Evolutionary conservation across 805 yeast species (phyloP).

Genomic region (Kuraishia cidri): DNA sequence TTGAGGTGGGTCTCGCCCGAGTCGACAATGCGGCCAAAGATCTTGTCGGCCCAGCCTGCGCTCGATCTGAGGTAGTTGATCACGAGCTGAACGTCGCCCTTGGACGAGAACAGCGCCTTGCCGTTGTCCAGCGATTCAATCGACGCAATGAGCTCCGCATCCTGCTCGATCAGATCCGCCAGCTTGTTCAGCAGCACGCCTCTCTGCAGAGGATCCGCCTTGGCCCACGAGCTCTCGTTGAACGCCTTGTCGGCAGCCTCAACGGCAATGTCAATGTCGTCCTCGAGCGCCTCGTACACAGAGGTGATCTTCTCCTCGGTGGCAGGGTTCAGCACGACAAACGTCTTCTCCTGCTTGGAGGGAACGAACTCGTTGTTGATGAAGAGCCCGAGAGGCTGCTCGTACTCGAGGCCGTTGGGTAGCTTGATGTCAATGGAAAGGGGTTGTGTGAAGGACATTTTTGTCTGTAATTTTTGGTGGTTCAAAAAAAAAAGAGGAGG

Average conservation of each 20-base stretch:
- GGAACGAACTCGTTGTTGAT: constrained; percentile 55
- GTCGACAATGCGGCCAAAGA: constrained; percentile 67
- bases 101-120: constrained; percentile 63
- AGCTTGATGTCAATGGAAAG: constrained; percentile 28
- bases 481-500: background rate
- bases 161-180: constrained; percentile 68
- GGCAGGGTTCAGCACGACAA: constrained; percentile 57
- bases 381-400: constrained; percentile 47
- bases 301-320: constrained; percentile 63
- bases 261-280: constrained; percentile 80
- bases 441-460: constrained; percentile 1
- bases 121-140: constrained; percentile 90
- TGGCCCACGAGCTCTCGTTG: constrained; percentile 55
- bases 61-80: constrained; percentile 69
- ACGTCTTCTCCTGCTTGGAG: constrained; percentile 48
- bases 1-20: constrained; percentile 68
- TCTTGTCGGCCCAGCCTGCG: constrained; percentile 90
- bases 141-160: constrained; percentile 63
- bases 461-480: background rate
- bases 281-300: constrained; percentile 67
- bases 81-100: constrained; percentile 68
- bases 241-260: constrained; percentile 78
- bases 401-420: constrained; percentile 60
- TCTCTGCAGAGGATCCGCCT: constrained; percentile 59
- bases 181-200: constrained; percentile 56